Base-by-base conservation (phyloP, 345 rosid species). In the Brassica rapa region DNA sequence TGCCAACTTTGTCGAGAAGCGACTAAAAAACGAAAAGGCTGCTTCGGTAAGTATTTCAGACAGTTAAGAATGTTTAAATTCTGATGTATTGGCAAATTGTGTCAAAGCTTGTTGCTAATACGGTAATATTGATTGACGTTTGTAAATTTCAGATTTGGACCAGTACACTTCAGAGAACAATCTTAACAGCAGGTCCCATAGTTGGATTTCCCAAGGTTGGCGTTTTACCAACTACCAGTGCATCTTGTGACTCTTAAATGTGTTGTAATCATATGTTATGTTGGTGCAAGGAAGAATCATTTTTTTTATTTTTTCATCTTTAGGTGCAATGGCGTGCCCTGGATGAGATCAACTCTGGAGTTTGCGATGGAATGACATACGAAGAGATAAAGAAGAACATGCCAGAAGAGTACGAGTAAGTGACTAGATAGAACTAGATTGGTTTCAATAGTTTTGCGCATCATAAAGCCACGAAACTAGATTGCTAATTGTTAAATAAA, bases 271-370 rank as follows among this genome's bases (percentile, higher is more conserved):
- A 39, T n/a, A 32, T 30, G 57, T 61, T 60, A 32, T 30, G 59
- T 72, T 61, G 12, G 39, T 55, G 66, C 10, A 12, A 71, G 51
- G 64, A 65, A 46, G 59, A 15, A 75, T 70, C 59, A 49, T 32
- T 57, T 59, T 59, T 64, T 25, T 57, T 57, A 14, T 57, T 24
- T 70, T 7, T 56, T 75, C 53, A 70, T 74, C 69, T 76, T 62
- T 73, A 96, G 99, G 94, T 96, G 78, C 99, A 96, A 87, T 96
- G 99, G 99, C 98, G 98, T 79, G 96, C 98, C 23, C 89, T 96
- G 56, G 99, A 96, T 66, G 99, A 96, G 89, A 93, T 96, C 83
- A 96, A 96, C 77, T 87, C 99, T 72, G 99, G 99, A 84, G 96
- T 90, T 12, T 96, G 99, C 71, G 99, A 96, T 86, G 99, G 97